phyloP scores from a whole-genome alignment of 2,329 filamentous ascomycete genomes.

The Domatiomyces catenatus region DNA sequence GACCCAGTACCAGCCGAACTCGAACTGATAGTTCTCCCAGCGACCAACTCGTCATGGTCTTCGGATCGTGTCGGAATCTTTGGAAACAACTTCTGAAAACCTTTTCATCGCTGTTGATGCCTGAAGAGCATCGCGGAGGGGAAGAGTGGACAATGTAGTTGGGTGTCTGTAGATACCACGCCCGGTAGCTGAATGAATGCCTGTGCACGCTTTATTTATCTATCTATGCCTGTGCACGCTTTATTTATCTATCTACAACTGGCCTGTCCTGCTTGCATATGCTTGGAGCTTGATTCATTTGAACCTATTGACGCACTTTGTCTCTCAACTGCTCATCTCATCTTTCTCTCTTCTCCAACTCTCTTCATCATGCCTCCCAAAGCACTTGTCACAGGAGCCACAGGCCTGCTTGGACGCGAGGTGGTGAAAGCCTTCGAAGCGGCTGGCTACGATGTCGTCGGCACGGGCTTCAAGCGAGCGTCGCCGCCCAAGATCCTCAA shows the following conservation, averaged over 20 bases:
- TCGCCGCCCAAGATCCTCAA: conserved; percentile 52
- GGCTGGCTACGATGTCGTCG: conserved; percentile 53
- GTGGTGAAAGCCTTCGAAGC: conserved; percentile 56
- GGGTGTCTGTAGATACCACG: not conserved
- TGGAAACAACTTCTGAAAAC: conserved; percentile 32
- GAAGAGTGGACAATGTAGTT: conserved; percentile 6
- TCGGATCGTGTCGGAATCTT: conserved; percentile 62
- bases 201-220: not conserved
- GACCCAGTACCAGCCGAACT: not conserved
- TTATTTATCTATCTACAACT: not conserved
- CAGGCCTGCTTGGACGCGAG: conserved; percentile 67
- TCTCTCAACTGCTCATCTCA: not conserved
- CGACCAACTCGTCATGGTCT: conserved; percentile 58
- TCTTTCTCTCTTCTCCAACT: not conserved
- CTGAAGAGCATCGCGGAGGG: conserved; percentile 12
- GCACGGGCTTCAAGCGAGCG: conserved; percentile 59
- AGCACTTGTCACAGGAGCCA: conserved; percentile 69
- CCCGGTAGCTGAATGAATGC: not conserved
- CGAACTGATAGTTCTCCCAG: not conserved
- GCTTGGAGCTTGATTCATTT: not conserved
- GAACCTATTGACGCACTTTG: not conserved
- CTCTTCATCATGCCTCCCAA: conserved; percentile 22
- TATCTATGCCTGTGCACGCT: not conserved
- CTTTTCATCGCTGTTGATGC: conserved; percentile 15
- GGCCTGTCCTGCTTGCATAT: not conserved